Conservation (phyloP, 306 rosid genomes). For the Gillenia trifoliata region DNA sequence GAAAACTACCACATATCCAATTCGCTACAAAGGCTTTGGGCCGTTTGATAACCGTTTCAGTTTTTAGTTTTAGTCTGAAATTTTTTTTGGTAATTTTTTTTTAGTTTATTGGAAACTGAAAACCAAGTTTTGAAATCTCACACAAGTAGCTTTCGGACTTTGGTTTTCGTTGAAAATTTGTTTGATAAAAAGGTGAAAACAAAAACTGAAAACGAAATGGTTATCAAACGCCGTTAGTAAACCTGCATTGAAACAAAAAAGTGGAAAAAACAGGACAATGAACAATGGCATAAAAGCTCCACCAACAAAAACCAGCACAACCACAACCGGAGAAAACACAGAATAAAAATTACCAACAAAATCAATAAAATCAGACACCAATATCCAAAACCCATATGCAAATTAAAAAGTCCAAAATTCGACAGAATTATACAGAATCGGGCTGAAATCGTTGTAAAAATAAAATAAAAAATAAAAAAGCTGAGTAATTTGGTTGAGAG, state of each 20-base stretch:
- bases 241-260: background rate
- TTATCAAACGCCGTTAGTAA: background rate
- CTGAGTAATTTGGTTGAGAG: background rate
- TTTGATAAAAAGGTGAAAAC: no score
- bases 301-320: background rate
- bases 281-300: background rate
- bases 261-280: background rate
- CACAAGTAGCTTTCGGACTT: no score
- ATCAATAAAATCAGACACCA: background rate
- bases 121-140: no score
- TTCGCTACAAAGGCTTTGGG: background rate
- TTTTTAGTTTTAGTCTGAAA: no score
- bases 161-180: no score
- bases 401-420: no score
- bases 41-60: no score
- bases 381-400: background rate
- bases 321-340: conserved; percentile 7
- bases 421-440: background rate
- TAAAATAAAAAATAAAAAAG: background rate
- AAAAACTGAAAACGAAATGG: no score
- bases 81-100: no score
- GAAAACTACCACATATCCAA: background rate
- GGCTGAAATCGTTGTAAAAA: background rate
- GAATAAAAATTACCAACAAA: background rate
- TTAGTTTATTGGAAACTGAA: no score